Evolutionary conservation across 208 protist species (phyloP), one percentile per base, ranked within the genome.

Genomic region (Trypanosoma rangeli): DNA sequence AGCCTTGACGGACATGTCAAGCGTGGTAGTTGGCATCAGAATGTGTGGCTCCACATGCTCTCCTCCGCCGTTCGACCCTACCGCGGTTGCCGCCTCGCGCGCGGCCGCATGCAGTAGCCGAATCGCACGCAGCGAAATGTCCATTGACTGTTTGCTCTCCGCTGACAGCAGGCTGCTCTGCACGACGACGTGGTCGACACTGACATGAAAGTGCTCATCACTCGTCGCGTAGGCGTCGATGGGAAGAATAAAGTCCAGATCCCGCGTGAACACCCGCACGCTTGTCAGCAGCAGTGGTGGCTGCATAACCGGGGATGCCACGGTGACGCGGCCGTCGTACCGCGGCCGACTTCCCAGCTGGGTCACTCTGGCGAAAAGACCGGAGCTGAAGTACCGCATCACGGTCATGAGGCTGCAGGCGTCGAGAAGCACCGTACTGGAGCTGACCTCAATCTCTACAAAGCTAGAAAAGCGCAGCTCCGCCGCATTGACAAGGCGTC

Each of bases 391-490:
- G 77, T 94, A 94, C 39, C 72, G 70, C 67, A 87, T 85, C 31
- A 96, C 76, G 31, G 86, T 62, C 81, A 90, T 79, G 24, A 94
- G 60, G 39, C 88, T 90, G 67, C 90, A 67, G 35, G 91, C 61
- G 68, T 96, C 91, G 12, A 94, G 54, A 28, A 75, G 66, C 52
- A 93, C 68, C 15, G 79, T 82, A 76, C 86, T 93, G 31, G 82
- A 74, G 18, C 79, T 79, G 0, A 96, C 54, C 37, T 83, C 67
- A 58, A 96, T 63, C 68, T 94, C 85, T 15, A 94, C 49, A 67
- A 83, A 79, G 50, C 76, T 85, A 12, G 83, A 85, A 78, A 91
- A 96, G 58, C 87, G 81, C 68, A 96, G 82, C 68, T 94, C 85
- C 44, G 76, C 29, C 33, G 84, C 79, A 68, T 96, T 96, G 20